Evolutionary conservation across 164 flowering plant genomes (phyloP), one percentile per base, ranked within the genome.

Genomic region (Dillenia suffruticosa): DNA sequence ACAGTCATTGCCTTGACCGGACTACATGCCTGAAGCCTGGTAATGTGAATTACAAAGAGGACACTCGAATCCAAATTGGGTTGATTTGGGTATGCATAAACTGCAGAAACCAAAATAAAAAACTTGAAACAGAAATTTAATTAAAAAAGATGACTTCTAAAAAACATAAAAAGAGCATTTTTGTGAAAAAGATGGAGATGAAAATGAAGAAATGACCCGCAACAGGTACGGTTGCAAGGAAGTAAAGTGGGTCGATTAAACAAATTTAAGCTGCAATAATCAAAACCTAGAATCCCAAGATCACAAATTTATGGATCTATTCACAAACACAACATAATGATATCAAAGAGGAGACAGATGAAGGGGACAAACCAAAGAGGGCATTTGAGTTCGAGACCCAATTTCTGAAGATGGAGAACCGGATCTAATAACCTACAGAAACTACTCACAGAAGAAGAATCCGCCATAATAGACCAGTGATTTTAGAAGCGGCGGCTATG

Each of bases 371-470:
- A n/a, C n/a, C n/a, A n/a, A n/a, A n/a, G n/a, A n/a, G n/a, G 80
- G 54, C 91, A 86, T 52, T 79, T 86, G 70, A 86, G 86, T 71
- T 86, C 88, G 61, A 82, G 81, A 11, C 75, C 81, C 51, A 86
- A 59, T 46, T 83, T 86, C 74, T 82, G 84, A 4, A 86, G 68
- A 59, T 81, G 79, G 54, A 81, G 82, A 51, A 68, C 57, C 81
- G 86, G 83, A 53, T 79, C 76, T 44, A 82, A 50, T 5, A 68
- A 66, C 2, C 74, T 69, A 10, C 32, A 44, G 16, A n/a, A n/a
- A n/a, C n/a, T n/a, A n/a, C n/a, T n/a, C n/a, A n/a, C n/a, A n/a
- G n/a, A n/a, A n/a, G n/a, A n/a, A n/a, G n/a, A n/a, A n/a, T n/a
- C n/a, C n/a, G n/a, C n/a, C n/a, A n/a, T n/a, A n/a, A n/a, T n/a